Percentiles rank a stretch among this genome's conserved stretches.
These are phyloP conservation scores for Colletotrichum gloeosporioides DNA, from an alignment of 2,329 filamentous ascomycete species.

Conservation along the genomic window DNA sequence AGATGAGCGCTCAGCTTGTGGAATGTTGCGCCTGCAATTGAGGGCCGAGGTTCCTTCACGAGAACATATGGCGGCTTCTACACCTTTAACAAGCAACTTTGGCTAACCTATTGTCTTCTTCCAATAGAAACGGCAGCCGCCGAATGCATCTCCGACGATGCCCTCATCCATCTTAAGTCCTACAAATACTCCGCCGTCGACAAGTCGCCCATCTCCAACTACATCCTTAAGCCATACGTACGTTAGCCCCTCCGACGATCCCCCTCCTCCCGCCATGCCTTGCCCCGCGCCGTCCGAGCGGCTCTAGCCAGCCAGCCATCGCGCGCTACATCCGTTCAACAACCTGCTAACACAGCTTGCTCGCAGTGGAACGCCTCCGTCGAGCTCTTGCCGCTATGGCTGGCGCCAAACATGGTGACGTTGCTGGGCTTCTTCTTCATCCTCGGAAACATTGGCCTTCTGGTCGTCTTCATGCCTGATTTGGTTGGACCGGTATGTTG, in stretches of 20 bases:
- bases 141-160: conserved; percentile 86
- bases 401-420: conserved; percentile 98
- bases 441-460: conserved; percentile 75
- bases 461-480: conserved; percentile 86
- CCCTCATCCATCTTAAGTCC: conserved; percentile 85
- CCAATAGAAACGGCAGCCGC: conserved; percentile 58
- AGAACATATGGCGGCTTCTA: neutral
- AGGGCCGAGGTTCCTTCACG: neutral
- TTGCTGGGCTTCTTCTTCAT: conserved; percentile 95
- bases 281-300: conserved; percentile 17
- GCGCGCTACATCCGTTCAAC: neutral
- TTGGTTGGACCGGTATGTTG: conserved; percentile 81
- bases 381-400: conserved; percentile 89
- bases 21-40: neutral
- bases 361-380: conserved; percentile 95
- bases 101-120: neutral
- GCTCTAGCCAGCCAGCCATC: neutral
- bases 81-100: neutral
- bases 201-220: conserved; percentile 91
- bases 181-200: conserved; percentile 99
- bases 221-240: conserved; percentile 96
- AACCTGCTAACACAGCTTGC: conserved; percentile 23
- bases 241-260: conserved; percentile 37
- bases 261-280: conserved; percentile 1
- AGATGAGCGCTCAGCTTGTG: neutral